Percentiles rank a stretch among this genome's conserved stretches.
phyloP scores from a whole-genome alignment of 2,329 filamentous ascomycete genomes.

The Aspergillus fijiensis region DNA sequence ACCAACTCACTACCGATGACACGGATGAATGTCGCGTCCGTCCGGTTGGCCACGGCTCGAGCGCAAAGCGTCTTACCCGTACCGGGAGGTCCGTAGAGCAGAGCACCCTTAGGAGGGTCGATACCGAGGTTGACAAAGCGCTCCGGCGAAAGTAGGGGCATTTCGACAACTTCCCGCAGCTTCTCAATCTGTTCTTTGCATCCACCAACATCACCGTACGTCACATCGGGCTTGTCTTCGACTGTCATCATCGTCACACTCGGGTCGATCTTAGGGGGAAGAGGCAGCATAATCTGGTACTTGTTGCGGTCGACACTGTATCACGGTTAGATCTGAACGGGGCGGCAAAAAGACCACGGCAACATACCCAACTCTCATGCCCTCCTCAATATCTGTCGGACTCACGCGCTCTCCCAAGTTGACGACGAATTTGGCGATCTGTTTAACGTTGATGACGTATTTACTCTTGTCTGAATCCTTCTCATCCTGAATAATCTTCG shows the following conservation, averaged over 20 bases:
- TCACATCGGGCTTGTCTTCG: slow-evolving; percentile 98
- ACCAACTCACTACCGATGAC: slow-evolving; percentile 98
- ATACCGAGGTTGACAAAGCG: slow-evolving; percentile 98
- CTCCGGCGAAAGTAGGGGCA: slow-evolving; percentile 94
- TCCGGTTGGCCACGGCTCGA: slow-evolving; percentile 94
- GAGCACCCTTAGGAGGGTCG: slow-evolving; percentile 93
- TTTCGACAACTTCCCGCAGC: slow-evolving; percentile 96
- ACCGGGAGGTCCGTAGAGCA: slow-evolving; percentile 93
- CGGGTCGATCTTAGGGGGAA: slow-evolving; percentile 97
- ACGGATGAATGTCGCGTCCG: slow-evolving; percentile 96
- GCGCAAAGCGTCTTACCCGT: slow-evolving; percentile 99
- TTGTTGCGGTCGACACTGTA: slow-evolving; percentile 88
- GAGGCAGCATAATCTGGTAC: slow-evolving; percentile 95
- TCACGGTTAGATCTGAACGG: background rate
- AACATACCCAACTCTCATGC: slow-evolving; percentile 85
- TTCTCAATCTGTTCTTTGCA: slow-evolving; percentile 99
- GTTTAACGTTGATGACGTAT: slow-evolving; percentile 99
- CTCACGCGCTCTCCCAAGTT: slow-evolving; percentile 95
- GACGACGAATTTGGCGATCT: slow-evolving; percentile 99
- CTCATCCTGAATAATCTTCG: slow-evolving; percentile 97
- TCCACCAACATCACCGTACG: slow-evolving; percentile 96
- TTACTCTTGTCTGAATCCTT: slow-evolving; percentile 97
- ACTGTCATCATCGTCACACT: slow-evolving; percentile 99
- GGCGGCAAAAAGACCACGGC: background rate
- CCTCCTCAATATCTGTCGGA: slow-evolving; percentile 98